phyloP scores from a whole-genome alignment of 2,329 filamentous ascomycete species.

The Fusarium burgessii region DNA sequence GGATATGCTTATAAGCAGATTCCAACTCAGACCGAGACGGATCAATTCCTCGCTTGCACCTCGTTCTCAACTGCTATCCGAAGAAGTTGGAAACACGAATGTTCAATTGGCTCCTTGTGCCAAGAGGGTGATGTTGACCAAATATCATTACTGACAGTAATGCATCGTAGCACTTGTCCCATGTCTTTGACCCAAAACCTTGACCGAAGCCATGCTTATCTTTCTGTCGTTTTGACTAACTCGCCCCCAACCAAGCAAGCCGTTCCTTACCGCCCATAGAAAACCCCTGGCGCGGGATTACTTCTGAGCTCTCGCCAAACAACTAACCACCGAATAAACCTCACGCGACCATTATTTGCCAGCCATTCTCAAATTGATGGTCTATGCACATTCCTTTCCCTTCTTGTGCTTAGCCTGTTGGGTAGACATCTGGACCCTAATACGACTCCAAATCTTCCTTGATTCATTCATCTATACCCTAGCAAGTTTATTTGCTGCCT shows the following conservation, averaged over 20 bases:
- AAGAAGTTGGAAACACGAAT: background rate
- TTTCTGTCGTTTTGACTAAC: constrained; percentile 19
- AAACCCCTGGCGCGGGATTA: constrained; percentile 11
- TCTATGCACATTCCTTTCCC: constrained; percentile 24
- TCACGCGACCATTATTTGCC: constrained; percentile 34
- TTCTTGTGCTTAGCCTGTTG: constrained; percentile 21
- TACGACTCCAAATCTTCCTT: constrained; percentile 13
- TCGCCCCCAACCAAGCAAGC: constrained; percentile 12
- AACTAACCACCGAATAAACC: constrained; percentile 11
- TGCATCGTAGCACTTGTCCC: constrained; percentile 17
- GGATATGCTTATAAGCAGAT: constrained; percentile 6
- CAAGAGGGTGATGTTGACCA: constrained; percentile 16
- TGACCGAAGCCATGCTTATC: constrained; percentile 41
- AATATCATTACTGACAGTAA: constrained; percentile 13
- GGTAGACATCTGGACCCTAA: constrained; percentile 24
- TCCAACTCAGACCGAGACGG: background rate
- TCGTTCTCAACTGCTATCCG: background rate
- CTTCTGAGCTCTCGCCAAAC: constrained; percentile 13
- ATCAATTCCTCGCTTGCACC: background rate
- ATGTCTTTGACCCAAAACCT: constrained; percentile 23
- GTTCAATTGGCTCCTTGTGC: background rate
- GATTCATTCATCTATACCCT: constrained; percentile 40
- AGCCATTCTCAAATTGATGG: constrained; percentile 19
- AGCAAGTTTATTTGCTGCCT: constrained; percentile 20
- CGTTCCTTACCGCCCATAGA: constrained; percentile 26